Evolutionary conservation across 805 yeast genomes (phyloP).

Genomic region (Sugiyamaella boreocaroliniensis): DNA sequence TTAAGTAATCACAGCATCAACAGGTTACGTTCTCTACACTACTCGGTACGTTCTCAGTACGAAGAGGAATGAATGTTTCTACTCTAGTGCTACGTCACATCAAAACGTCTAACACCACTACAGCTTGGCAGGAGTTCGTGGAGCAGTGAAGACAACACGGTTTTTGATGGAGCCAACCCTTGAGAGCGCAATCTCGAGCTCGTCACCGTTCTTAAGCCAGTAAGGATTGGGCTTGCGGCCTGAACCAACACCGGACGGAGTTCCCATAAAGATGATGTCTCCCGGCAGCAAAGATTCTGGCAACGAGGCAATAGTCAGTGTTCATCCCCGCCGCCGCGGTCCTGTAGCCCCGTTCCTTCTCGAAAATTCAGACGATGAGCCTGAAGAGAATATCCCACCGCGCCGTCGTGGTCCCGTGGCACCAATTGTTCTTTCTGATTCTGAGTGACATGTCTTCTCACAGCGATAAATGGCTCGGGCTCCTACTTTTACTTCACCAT

Average conservation of each 20-base stretch:
- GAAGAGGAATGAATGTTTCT: too few species aligned
- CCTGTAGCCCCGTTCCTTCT: too few species aligned
- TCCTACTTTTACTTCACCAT: too few species aligned
- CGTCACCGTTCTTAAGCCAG: constrained; percentile 42
- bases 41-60: too few species aligned
- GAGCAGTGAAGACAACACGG: constrained; percentile 8
- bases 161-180: constrained; percentile 8
- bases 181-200: constrained; percentile 26
- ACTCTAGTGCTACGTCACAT: background rate
- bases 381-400: background rate
- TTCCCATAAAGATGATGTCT: constrained; percentile 49
- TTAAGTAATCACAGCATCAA: too few species aligned
- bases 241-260: constrained; percentile 47
- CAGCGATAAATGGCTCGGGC: too few species aligned
- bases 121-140: background rate
- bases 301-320: too few species aligned
- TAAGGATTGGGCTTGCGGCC: constrained; percentile 38
- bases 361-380: background rate
- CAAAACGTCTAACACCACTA: background rate
- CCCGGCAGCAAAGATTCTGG: constrained; percentile 39
- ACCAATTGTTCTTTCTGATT: background rate
- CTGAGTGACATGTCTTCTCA: too few species aligned
- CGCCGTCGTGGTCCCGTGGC: background rate
- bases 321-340: too few species aligned
- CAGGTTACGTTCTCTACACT: too few species aligned